Conservation (phyloP, 768 basidiomycete genomes). For the Lactarius sanguifluus region DNA sequence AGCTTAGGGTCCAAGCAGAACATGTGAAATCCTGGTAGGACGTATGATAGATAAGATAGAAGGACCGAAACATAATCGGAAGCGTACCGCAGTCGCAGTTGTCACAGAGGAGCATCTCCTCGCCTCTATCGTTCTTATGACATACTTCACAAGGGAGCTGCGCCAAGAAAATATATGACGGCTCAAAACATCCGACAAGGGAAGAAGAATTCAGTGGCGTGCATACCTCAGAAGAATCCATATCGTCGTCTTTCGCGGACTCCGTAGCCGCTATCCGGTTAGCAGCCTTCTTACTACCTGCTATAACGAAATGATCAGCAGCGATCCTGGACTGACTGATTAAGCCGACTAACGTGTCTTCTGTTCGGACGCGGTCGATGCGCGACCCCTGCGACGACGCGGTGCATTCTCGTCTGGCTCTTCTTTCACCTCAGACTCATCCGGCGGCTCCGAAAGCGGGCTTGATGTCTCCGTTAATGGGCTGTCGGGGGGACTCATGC, state of each 20-base stretch:
- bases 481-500: constrained; percentile 61
- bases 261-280: constrained; percentile 20
- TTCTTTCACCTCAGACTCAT: constrained; percentile 66
- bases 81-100: constrained; percentile 75
- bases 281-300: constrained; percentile 27
- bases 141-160: constrained; percentile 94
- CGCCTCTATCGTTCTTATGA: constrained; percentile 80
- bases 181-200: constrained; percentile 13
- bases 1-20: constrained; percentile 95
- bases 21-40: constrained; percentile 84
- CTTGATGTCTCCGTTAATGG: constrained; percentile 78
- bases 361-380: constrained; percentile 54
- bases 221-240: constrained; percentile 26
- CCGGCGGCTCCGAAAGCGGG: constrained; percentile 75
- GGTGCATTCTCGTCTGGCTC: constrained; percentile 44
- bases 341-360: constrained; percentile 31
- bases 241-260: constrained; percentile 24
- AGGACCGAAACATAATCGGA: constrained; percentile 1
- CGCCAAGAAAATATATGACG: constrained; percentile 15
- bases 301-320: constrained; percentile 5
- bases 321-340: constrained; percentile 5
- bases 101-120: constrained; percentile 91
- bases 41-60: constrained; percentile 5
- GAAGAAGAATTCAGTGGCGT: neutral
- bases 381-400: constrained; percentile 52